Evolutionary conservation across 345 rosid genomes (phyloP), one percentile per base, ranked within the genome.

Genomic region (Eucalyptus pumila): DNA sequence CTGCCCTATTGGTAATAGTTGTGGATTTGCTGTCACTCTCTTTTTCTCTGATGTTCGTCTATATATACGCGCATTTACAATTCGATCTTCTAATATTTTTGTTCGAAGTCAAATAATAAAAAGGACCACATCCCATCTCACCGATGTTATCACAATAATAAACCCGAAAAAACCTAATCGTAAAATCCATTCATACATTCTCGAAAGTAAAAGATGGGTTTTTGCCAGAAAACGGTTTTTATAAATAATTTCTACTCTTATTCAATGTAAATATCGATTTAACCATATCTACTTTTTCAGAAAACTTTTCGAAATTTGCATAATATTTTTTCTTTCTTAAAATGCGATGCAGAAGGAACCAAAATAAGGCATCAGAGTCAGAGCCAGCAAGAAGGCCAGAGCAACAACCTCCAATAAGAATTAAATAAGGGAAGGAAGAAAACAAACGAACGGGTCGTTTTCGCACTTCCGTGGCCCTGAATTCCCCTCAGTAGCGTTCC

Each of bases 361-460:
- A 76, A 40, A 76, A 76, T 76, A 76, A 76, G 47, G 47, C 83
- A 40, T 76, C 83, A 3, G 27, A 76, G 47, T 76, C 83, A 3
- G 47, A 40, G 47, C 47, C 83, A 76, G 27, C 83, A 9, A 37
- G 45, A 10, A 72, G 45, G 13, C 45, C 83, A 9, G 83, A 76
- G 45, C 14, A 76, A 37, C 83, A 21, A 76, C 83, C 83, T 14
- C 83, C 83, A 76, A 76, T 76, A 72, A 34, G 14, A 37, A 34
- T 19, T 19, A 37, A 34, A 32, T 14, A n/a, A 40, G 42, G 44
- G 9, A 42, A 37, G 76, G 54, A 56, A 87, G 54, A 85, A 90
- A 87, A 89, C 42, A 85, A 85, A 72, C 54, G 72, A 91, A 85
- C 8, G 34, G n/a, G 92, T 89, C 92, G 90, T 88, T 89, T 88